Percentiles rank a stretch among this genome's conserved stretches.
These are phyloP conservation scores for Sonneratia caseolaris DNA, from an alignment of 345 rosid genomes.

Conservation along the genomic window DNA sequence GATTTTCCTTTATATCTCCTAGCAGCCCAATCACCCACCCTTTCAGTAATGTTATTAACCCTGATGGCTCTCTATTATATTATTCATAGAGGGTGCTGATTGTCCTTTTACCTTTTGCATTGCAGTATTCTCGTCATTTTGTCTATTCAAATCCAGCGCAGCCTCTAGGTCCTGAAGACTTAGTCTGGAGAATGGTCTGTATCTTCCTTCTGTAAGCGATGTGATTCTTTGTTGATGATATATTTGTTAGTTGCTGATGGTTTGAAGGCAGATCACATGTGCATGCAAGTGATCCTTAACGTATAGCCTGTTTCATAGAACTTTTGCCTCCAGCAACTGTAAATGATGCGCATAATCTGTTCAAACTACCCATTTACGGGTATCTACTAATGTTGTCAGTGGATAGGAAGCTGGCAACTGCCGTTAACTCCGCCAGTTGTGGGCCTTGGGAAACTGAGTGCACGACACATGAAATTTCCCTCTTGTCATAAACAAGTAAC, in stretches of 20 bases:
- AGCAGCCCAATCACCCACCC: too few relatives aligned
- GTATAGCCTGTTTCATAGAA: neutral
- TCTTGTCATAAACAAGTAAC: too few relatives aligned
- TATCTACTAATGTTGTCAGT: neutral
- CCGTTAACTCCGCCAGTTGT: neutral
- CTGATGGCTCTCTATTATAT: neutral
- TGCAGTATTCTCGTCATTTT: conserved; percentile 76
- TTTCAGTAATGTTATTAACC: neutral
- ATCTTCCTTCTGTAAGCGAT: conserved; percentile 2
- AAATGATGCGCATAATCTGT: too few relatives aligned
- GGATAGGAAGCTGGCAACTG: neutral
- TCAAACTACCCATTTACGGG: neutral
- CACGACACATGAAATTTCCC: neutral
- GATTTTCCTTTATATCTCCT: too few relatives aligned
- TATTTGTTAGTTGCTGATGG: neutral
- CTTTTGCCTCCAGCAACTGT: neutral
- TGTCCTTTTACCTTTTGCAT: conserved; percentile 10
- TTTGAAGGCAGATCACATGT: neutral
- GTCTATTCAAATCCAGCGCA: conserved; percentile 86
- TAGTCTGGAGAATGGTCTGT: conserved; percentile 93
- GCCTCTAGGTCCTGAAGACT: conserved; percentile 92
- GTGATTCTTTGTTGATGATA: neutral
- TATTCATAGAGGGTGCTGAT: neutral
- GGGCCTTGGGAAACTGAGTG: neutral
- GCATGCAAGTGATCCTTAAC: neutral